phyloP scores from a whole-genome alignment of 73 alveolate genomes.

The Paramecium pentaurelia region DNA sequence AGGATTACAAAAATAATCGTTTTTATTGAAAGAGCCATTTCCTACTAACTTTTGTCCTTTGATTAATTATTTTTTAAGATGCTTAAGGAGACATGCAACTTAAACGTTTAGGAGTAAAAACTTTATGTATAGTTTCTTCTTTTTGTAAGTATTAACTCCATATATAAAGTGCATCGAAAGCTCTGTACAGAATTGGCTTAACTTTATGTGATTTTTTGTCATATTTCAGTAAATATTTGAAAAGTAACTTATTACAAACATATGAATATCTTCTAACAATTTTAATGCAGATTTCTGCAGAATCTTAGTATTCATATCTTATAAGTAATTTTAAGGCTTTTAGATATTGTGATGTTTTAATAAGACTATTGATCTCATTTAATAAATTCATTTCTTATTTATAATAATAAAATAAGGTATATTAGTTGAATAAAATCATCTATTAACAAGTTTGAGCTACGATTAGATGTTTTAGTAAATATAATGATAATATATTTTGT shows the following conservation, averaged over 20 bases:
- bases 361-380: background rate
- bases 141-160: background rate
- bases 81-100: constrained; percentile 36
- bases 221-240: background rate
- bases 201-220: constrained; percentile 8
- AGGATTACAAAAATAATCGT: background rate
- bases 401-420: background rate
- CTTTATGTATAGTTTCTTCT: background rate
- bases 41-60: background rate
- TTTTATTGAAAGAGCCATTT: constrained; percentile 8
- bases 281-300: background rate
- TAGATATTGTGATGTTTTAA: background rate
- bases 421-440: no score
- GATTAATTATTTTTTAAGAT: background rate
- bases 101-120: background rate
- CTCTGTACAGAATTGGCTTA: background rate
- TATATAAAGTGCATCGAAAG: background rate
- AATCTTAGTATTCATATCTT: background rate
- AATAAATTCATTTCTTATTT: background rate
- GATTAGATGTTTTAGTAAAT: background rate
- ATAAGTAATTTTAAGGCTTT: constrained; percentile 1
- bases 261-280: background rate
- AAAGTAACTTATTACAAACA: constrained; percentile 24
- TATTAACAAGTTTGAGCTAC: background rate
- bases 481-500: background rate